Evolutionary conservation across 2,329 filamentous ascomycete species (phyloP).

Genomic region (Colletotrichum phormii): DNA sequence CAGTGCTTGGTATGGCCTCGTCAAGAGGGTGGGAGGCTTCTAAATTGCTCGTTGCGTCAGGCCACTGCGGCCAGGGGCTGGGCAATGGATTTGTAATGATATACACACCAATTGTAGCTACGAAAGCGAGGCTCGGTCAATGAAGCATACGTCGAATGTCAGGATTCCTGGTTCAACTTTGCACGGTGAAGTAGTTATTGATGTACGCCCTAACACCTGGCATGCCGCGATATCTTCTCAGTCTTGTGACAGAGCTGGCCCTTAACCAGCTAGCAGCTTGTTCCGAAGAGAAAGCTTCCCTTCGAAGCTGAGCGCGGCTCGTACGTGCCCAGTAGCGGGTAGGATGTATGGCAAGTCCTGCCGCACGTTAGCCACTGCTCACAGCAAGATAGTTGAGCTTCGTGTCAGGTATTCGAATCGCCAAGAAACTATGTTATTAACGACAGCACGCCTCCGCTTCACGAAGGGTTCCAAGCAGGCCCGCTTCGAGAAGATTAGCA

Average conservation of each 20-base stretch:
- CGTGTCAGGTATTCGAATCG: neutral
- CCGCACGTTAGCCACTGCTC: neutral
- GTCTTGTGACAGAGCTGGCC: neutral
- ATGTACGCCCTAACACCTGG: neutral
- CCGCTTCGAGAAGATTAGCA: too few species aligned
- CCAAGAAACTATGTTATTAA: neutral
- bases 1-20: neutral
- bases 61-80: conserved; percentile 5
- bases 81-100: conserved; percentile 33
- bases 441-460: too few species aligned
- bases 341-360: neutral
- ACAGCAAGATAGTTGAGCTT: neutral
- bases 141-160: conserved; percentile 29
- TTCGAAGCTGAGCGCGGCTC: neutral
- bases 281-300: neutral
- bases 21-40: neutral
- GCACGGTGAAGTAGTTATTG: neutral
- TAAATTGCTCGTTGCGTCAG: neutral
- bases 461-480: neutral
- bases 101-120: conserved; percentile 34
- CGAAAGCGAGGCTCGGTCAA: conserved; percentile 30
- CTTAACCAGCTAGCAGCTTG: neutral
- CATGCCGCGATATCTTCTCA: neutral
- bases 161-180: neutral
- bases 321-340: neutral